Percentiles rank a stretch among this genome's conserved stretches.
Evolutionary conservation across 192 early-diverging fungal genomes (phyloP).

Genomic region (Gigaspora rosea): DNA sequence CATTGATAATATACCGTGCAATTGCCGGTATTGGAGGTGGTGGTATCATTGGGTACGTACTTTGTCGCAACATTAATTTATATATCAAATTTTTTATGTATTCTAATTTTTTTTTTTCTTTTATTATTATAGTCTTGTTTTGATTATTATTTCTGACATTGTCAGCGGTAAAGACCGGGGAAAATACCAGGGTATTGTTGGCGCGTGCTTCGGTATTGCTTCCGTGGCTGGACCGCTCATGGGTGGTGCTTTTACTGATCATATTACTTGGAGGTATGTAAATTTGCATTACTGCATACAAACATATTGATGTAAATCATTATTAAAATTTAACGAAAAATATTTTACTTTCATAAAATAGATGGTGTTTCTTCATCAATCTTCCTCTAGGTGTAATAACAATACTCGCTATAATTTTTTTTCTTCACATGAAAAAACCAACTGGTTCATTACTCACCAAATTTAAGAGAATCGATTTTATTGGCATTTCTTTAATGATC

Average conservation of each 20-base stretch:
- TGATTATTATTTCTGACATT: not conserved
- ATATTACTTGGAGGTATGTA: constrained; percentile 52
- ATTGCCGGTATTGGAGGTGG: constrained; percentile 7
- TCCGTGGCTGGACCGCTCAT: constrained; percentile 59
- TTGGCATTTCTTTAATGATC: constrained; percentile 58
- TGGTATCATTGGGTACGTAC: not conserved
- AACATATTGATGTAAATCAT: not conserved
- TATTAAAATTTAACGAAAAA: not conserved
- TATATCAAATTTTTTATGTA: not conserved
- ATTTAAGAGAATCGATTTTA: constrained; percentile 61
- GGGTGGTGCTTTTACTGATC: constrained; percentile 62
- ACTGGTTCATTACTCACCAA: constrained; percentile 56
- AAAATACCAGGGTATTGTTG: not conserved
- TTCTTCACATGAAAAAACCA: constrained; percentile 58
- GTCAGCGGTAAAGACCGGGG: not conserved
- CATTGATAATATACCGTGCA: constrained; percentile 1
- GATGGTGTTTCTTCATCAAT: constrained; percentile 64
- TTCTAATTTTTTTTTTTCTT: not conserved
- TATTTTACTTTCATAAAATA: no score
- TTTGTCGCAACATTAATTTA: not conserved
- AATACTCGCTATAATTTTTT: constrained; percentile 42
- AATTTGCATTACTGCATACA: not conserved
- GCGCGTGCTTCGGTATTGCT: constrained; percentile 46
- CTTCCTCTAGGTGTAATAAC: constrained; percentile 57
- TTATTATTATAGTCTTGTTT: not conserved